phyloP scores from a whole-genome alignment of 2,329 filamentous ascomycete genomes.

The Nemania sp. region DNA sequence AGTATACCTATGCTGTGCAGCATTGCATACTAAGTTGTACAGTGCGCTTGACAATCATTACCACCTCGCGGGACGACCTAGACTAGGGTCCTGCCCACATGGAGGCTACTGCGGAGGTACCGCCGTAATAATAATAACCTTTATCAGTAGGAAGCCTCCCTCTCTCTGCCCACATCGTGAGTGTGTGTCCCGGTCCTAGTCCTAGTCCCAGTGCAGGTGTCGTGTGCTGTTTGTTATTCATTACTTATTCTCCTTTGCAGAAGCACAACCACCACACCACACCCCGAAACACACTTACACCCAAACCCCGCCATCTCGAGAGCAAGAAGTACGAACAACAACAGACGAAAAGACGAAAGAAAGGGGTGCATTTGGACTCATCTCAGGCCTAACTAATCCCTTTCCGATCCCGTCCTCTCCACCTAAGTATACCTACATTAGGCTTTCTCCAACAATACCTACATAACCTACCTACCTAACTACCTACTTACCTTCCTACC shows the following conservation, averaged over 20 bases:
- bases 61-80: constrained; percentile 16
- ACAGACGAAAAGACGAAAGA: neutral
- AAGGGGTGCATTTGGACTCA: neutral
- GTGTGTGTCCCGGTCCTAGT: no score
- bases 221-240: constrained; percentile 30
- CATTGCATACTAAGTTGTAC: constrained; percentile 3
- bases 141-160: constrained; percentile 37
- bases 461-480: neutral
- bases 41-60: constrained; percentile 30
- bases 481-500: no score
- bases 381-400: neutral
- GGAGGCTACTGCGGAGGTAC: constrained; percentile 22
- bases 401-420: neutral
- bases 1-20: no score
- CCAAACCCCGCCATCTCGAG: neutral
- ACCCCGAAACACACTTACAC: neutral
- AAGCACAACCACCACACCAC: neutral
- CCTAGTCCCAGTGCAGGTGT: no score
- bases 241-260: constrained; percentile 6
- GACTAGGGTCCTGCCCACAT: constrained; percentile 22
- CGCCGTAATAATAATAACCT: constrained; percentile 25
- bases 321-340: neutral
- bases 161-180: constrained; percentile 32
- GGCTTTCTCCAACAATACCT: constrained; percentile 8
- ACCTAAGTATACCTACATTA: neutral